Conservation (phyloP, 805 yeast species). For the Tetrapisispora iriomotensis region DNA sequence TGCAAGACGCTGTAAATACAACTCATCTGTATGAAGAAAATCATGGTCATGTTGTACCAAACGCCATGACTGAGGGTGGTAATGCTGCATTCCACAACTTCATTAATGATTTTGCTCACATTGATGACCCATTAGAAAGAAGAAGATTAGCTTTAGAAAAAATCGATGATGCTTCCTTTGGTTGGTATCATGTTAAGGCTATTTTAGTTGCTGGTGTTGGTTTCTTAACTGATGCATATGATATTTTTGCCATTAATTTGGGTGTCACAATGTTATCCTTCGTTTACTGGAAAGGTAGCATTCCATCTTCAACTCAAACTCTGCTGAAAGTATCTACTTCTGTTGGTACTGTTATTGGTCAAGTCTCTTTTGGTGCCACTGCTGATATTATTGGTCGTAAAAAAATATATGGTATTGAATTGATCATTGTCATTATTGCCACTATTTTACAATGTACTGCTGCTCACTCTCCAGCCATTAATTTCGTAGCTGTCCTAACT, state of each 20-base stretch:
- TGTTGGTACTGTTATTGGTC: constrained; percentile 91
- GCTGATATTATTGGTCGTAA: constrained; percentile 84
- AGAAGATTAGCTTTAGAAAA: constrained; percentile 77
- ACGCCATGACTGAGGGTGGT: constrained; percentile 49
- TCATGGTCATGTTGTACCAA: not conserved
- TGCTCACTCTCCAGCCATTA: constrained; percentile 63
- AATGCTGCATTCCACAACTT: constrained; percentile 81
- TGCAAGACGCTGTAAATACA: not conserved
- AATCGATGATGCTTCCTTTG: constrained; percentile 68
- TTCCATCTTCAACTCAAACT: constrained; percentile 67
- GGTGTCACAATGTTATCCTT: constrained; percentile 70
- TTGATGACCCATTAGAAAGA: constrained; percentile 79
- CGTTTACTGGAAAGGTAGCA: constrained; percentile 56
- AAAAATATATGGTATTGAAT: constrained; percentile 76
- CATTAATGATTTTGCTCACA: constrained; percentile 68
- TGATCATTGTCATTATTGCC: constrained; percentile 73
- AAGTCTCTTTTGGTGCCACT: constrained; percentile 69
- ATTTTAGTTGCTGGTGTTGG: constrained; percentile 88
- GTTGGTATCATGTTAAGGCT: constrained; percentile 78
- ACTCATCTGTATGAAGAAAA: not conserved
- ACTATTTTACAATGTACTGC: constrained; percentile 67
- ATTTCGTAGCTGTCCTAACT: constrained; percentile 62
- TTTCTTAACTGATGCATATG: constrained; percentile 86
- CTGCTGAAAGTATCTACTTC: constrained; percentile 81
- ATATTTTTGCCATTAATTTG: constrained; percentile 81